Percentiles rank a stretch among this genome's conserved stretches.
phyloP scores from a whole-genome alignment of 2,329 filamentous ascomycete genomes.

The Epichloe amarillans region DNA sequence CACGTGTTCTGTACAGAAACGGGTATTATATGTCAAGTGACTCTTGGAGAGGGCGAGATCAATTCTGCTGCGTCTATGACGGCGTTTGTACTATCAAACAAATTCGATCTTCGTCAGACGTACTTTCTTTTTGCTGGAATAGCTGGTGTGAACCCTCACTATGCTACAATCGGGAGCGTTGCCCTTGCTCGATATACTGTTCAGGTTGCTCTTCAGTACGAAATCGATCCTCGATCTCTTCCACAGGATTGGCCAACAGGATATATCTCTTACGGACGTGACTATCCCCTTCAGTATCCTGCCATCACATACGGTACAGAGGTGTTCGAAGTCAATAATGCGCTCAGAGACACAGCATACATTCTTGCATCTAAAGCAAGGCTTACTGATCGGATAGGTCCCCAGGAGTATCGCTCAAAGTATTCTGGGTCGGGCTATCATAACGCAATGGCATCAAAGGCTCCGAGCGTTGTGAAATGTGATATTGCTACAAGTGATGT shows the following conservation, averaged over 20 bases:
- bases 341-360: constrained; percentile 40
- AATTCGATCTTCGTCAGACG: constrained; percentile 51
- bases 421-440: constrained; percentile 31
- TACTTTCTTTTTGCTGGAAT: constrained; percentile 65
- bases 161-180: constrained; percentile 51
- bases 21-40: constrained; percentile 52
- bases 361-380: constrained; percentile 35
- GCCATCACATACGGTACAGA: constrained; percentile 51
- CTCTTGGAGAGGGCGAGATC: constrained; percentile 57
- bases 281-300: constrained; percentile 42
- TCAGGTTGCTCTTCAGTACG: constrained; percentile 64
- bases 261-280: constrained; percentile 52
- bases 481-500: constrained; percentile 60
- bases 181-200: constrained; percentile 57
- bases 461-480: constrained; percentile 47
- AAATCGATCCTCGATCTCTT: constrained; percentile 58
- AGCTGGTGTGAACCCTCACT: constrained; percentile 58
- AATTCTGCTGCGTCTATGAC: constrained; percentile 57
- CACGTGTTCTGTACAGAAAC: constrained; percentile 49
- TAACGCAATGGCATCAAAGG: constrained; percentile 28
- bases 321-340: constrained; percentile 52
- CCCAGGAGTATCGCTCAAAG: constrained; percentile 38
- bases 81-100: constrained; percentile 45
- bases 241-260: constrained; percentile 51
- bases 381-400: constrained; percentile 36